Conservation (phyloP, 2,329 filamentous ascomycete species). For the Amphichorda felina region DNA sequence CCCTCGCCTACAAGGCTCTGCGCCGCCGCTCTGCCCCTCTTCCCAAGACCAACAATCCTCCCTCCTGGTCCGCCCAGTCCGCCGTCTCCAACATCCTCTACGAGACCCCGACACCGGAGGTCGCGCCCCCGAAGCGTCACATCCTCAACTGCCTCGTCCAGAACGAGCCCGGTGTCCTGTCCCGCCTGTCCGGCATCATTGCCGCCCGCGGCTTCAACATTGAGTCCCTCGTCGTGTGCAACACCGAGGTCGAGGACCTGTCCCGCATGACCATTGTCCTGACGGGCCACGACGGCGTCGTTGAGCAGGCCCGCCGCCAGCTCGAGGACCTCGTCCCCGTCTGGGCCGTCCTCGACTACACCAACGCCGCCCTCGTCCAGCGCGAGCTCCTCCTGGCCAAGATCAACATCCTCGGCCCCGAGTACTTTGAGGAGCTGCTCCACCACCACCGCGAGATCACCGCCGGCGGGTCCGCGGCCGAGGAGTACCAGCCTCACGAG, state of each 20-base stretch:
- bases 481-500: constrained; percentile 19
- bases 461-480: constrained; percentile 21
- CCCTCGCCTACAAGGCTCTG: constrained; percentile 92
- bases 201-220: constrained; percentile 98
- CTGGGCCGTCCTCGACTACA: constrained; percentile 97
- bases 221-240: constrained; percentile 94
- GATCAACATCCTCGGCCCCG: constrained; percentile 89
- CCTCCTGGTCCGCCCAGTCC: constrained; percentile 80
- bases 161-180: constrained; percentile 96
- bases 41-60: constrained; percentile 63
- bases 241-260: constrained; percentile 91
- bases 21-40: constrained; percentile 81
- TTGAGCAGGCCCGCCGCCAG: constrained; percentile 92
- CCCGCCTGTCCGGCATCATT: constrained; percentile 89
- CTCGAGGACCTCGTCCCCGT: constrained; percentile 94
- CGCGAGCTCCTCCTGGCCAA: constrained; percentile 91
- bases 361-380: constrained; percentile 82
- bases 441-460: constrained; percentile 89
- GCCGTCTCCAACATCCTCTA: constrained; percentile 98
- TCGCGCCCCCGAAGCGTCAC: constrained; percentile 80
- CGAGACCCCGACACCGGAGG: constrained; percentile 81
- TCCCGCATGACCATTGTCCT: constrained; percentile 98
- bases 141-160: constrained; percentile 97
- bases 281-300: constrained; percentile 89
- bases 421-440: constrained; percentile 96